phyloP scores from a whole-genome alignment of 2,329 filamentous ascomycete genomes.

The Nemania diffusa region DNA sequence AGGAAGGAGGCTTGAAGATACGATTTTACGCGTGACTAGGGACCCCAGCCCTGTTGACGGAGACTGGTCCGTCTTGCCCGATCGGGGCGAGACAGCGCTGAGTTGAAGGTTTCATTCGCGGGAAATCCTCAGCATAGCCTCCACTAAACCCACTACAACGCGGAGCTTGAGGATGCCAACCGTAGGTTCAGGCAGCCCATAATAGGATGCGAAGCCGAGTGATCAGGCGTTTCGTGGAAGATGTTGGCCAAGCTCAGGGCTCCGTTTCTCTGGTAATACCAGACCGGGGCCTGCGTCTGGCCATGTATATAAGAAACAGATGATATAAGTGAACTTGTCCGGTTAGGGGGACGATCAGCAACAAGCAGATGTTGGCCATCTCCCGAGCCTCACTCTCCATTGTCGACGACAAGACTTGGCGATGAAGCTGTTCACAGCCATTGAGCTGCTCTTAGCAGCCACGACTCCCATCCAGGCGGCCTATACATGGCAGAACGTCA shows the following conservation, averaged over 20 bases:
- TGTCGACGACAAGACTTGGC: conserved; percentile 31
- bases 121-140: conserved; percentile 31
- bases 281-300: not conserved
- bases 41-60: conserved; percentile 27
- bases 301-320: conserved; percentile 12
- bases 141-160: conserved; percentile 21
- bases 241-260: not conserved
- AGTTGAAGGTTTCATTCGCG: conserved; percentile 37
- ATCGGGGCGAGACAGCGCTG: conserved; percentile 28
- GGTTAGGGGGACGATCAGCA: conserved; percentile 21
- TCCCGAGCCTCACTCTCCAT: conserved; percentile 22
- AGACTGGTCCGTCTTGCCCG: conserved; percentile 35
- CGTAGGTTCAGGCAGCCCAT: conserved; percentile 11
- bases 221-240: not conserved
- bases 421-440: conserved; percentile 41
- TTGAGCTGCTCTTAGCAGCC: conserved; percentile 36
- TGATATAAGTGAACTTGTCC: conserved; percentile 26
- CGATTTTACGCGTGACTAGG: conserved; percentile 13
- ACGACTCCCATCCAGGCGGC: conserved; percentile 47
- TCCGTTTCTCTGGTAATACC: not conserved
- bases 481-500: conserved; percentile 60
- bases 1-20: conserved; percentile 1
- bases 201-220: conserved; percentile 9
- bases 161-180: conserved; percentile 20
- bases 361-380: conserved; percentile 21